A percentile compares a stretch with the other conserved stretches of the same genome.
These are phyloP conservation scores for Hypoxylon fuscum DNA, from an alignment of 495 filamentous ascomycete species.

Conservation along the genomic window DNA sequence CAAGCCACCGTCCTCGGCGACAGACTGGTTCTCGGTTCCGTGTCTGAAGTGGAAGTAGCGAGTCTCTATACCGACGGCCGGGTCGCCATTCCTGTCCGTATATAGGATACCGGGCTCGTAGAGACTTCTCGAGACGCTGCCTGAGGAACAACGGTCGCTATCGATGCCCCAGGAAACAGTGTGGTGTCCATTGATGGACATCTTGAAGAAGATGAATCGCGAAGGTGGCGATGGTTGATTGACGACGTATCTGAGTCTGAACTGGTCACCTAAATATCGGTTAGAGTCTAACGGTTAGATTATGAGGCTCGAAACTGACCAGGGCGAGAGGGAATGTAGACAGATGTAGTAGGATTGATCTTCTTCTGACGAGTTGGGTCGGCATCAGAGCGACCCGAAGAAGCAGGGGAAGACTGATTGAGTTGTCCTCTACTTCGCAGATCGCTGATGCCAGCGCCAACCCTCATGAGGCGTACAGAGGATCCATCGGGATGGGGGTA, in stretches of 20 bases:
- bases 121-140: slow-evolving; percentile 53
- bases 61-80: slow-evolving; percentile 47
- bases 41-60: slow-evolving; percentile 55
- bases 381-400: slow-evolving; percentile 7
- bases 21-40: slow-evolving; percentile 44
- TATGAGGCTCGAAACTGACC: slow-evolving; percentile 41
- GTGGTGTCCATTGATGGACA: slow-evolving; percentile 59
- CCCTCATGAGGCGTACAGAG: slow-evolving; percentile 44
- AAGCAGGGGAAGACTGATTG: slow-evolving; percentile 1
- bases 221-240: slow-evolving; percentile 42
- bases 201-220: slow-evolving; percentile 58
- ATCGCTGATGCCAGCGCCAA: slow-evolving; percentile 12
- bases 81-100: slow-evolving; percentile 33
- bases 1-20: slow-evolving; percentile 59
- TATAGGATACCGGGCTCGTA: slow-evolving; percentile 50
- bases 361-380: slow-evolving; percentile 43
- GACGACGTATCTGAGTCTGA: slow-evolving; percentile 56
- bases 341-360: slow-evolving; percentile 51
- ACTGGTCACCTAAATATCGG: slow-evolving; percentile 49
- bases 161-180: slow-evolving; percentile 60
- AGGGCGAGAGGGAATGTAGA: slow-evolving; percentile 60
- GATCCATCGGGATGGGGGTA: slow-evolving; percentile 62
- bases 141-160: slow-evolving; percentile 31
- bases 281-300: slow-evolving; percentile 8
- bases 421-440: slow-evolving; percentile 6